Conservation (phyloP, 441 rosid genomes). For the Euphorbia celastroides region DNA sequence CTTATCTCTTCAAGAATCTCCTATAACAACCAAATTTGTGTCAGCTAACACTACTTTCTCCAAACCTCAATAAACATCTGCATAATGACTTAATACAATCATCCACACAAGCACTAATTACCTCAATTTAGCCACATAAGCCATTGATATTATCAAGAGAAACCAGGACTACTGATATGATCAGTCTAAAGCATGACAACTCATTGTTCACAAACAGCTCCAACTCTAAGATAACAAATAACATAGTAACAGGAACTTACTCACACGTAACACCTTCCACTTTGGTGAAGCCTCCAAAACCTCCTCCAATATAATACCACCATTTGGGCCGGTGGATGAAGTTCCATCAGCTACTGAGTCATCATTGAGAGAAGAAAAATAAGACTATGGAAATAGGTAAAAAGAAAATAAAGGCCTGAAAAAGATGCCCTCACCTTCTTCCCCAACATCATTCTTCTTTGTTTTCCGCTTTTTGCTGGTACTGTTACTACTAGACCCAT, state of each 20-base stretch:
- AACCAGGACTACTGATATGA: constrained; percentile 12
- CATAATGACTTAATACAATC: background rate
- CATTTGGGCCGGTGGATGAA: constrained; percentile 31
- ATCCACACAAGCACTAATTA: background rate
- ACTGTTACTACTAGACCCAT: constrained; percentile 33
- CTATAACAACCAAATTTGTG: constrained; percentile 33
- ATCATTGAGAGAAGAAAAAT: constrained; percentile 17
- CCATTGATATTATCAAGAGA: constrained; percentile 1
- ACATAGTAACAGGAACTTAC: constrained; percentile 59
- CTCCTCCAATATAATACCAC: constrained; percentile 56
- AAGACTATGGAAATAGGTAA: constrained; percentile 10
- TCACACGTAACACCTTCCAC: constrained; percentile 98
- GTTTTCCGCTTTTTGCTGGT: constrained; percentile 59
- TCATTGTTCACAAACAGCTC: background rate
- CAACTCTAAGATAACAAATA: constrained; percentile 12
- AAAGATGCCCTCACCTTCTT: constrained; percentile 29
- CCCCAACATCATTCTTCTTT: constrained; percentile 27
- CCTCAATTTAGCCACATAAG: background rate
- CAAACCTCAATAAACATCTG: background rate
- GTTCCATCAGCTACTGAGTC: constrained; percentile 38
- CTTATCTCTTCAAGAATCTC: constrained; percentile 83
- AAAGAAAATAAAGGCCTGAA: background rate
- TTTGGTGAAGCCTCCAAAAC: constrained; percentile 88
- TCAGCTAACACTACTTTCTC: constrained; percentile 10
- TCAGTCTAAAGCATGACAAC: background rate